Conservation (phyloP, 2,329 filamentous ascomycete species). For the Reticulascus tulasneorum region DNA sequence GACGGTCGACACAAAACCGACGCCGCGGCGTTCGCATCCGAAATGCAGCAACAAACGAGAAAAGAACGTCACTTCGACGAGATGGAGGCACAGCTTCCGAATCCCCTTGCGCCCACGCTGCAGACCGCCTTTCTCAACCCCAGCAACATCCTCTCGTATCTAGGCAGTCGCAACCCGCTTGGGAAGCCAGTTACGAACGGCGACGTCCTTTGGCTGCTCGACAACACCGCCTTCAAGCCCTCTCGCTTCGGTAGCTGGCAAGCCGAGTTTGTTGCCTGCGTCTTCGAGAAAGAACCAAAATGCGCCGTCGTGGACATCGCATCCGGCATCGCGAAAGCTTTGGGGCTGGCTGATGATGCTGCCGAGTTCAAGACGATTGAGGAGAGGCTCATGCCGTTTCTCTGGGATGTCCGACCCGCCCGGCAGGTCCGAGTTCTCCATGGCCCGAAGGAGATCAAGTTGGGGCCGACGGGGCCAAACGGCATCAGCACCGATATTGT, state of each 20-base stretch:
- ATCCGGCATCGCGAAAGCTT: constrained; percentile 62
- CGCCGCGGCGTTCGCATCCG: constrained; percentile 26
- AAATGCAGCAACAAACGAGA: constrained; percentile 49
- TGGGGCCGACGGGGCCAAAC: constrained; percentile 68
- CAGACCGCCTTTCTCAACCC: constrained; percentile 26
- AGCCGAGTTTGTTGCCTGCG: constrained; percentile 77
- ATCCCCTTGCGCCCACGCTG: constrained; percentile 24
- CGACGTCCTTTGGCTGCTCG: constrained; percentile 82
- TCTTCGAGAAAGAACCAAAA: constrained; percentile 71
- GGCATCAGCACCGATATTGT: constrained; percentile 67
- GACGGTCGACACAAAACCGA: too few species aligned
- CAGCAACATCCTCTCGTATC: constrained; percentile 41
- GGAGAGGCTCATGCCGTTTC: constrained; percentile 69
- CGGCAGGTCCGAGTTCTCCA: constrained; percentile 64
- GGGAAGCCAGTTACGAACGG: constrained; percentile 55
- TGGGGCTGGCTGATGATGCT: constrained; percentile 62
- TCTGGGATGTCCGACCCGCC: constrained; percentile 70
- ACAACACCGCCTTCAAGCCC: constrained; percentile 77
- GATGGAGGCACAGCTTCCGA: constrained; percentile 43
- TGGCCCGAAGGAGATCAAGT: constrained; percentile 39
- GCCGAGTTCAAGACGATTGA: constrained; percentile 57
- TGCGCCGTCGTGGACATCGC: constrained; percentile 65
- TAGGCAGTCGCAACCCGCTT: constrained; percentile 54
- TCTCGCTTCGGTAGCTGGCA: constrained; percentile 57
- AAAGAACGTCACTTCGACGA: constrained; percentile 45